phyloP scores from a whole-genome alignment of 1,284 basidiomycete genomes.

The Cryptococcus floricola region DNA sequence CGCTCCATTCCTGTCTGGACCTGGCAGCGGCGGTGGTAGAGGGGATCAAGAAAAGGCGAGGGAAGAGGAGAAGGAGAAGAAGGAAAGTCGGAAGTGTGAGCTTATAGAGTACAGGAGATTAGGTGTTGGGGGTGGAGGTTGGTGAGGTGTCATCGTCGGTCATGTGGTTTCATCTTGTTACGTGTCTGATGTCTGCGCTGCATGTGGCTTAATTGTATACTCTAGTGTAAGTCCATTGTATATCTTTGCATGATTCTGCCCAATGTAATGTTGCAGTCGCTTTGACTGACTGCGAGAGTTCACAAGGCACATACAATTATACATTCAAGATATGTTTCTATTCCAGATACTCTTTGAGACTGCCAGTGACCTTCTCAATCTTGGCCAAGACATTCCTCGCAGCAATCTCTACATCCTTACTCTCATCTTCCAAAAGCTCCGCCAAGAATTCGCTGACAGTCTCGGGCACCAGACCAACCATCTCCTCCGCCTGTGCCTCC shows the following conservation, averaged over 20 bases:
- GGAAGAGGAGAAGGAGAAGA: slow-evolving; percentile 5
- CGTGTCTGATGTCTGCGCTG: not conserved
- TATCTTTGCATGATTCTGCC: not conserved
- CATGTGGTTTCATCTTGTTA: not conserved
- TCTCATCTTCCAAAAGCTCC: slow-evolving; percentile 53
- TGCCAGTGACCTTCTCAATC: slow-evolving; percentile 51
- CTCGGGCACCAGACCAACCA: slow-evolving; percentile 54
- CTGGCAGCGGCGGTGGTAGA: not conserved
- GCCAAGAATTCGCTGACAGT: slow-evolving; percentile 53
- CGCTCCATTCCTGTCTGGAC: not conserved
- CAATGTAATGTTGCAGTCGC: not conserved
- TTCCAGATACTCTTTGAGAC: slow-evolving; percentile 48
- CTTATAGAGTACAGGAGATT: slow-evolving; percentile 44
- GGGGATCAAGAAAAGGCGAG: slow-evolving; percentile 1
- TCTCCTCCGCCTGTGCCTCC: slow-evolving; percentile 60
- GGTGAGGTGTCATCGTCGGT: slow-evolving; percentile 17
- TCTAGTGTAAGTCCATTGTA: not conserved
- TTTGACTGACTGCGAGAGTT: not conserved
- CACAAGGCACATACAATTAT: not conserved
- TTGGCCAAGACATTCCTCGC: slow-evolving; percentile 49
- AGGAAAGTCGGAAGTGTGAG: slow-evolving; percentile 27
- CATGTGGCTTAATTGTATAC: not conserved
- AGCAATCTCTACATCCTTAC: slow-evolving; percentile 46
- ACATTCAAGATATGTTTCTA: slow-evolving; percentile 10
- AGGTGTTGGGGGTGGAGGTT: slow-evolving; percentile 41